Evolutionary conservation across 2,329 filamentous ascomycete species (phyloP).

Genomic region (Madurella mycetomatis): DNA sequence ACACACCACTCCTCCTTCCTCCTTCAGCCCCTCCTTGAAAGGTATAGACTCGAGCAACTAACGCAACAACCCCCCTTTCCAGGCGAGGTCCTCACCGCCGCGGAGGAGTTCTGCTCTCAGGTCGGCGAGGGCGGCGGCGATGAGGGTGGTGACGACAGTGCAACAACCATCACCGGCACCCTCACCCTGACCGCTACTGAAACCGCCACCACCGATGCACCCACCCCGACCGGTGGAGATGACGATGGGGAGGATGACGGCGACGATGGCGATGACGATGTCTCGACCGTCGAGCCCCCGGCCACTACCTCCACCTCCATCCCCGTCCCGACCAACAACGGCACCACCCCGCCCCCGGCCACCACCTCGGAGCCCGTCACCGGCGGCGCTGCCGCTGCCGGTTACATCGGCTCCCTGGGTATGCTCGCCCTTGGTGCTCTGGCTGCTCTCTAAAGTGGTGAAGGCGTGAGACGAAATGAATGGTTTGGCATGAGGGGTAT

Average conservation of each 20-base stretch:
- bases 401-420: constrained; percentile 18
- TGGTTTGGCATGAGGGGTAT: too few species aligned
- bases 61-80: not conserved
- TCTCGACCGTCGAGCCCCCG: not conserved
- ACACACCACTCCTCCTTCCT: too few species aligned
- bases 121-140: constrained; percentile 43
- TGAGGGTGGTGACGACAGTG: not conserved
- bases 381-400: constrained; percentile 16
- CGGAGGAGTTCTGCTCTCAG: constrained; percentile 56
- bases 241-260: too few species aligned
- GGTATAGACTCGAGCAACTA: not conserved
- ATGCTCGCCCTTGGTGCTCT: constrained; percentile 22
- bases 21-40: not conserved
- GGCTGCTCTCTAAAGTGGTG: constrained; percentile 19
- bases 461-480: too few species aligned
- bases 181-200: not conserved
- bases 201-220: not conserved
- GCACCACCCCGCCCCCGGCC: not conserved
- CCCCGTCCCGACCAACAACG: not conserved
- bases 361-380: not conserved
- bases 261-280: too few species aligned
- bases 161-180: constrained; percentile 1
- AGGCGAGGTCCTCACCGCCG: constrained; percentile 37
- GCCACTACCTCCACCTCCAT: not conserved
- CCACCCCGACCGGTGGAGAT: too few species aligned